Base-by-base conservation (phyloP, 1,284 basidiomycete species). In the Heterobasidion irregulare region DNA sequence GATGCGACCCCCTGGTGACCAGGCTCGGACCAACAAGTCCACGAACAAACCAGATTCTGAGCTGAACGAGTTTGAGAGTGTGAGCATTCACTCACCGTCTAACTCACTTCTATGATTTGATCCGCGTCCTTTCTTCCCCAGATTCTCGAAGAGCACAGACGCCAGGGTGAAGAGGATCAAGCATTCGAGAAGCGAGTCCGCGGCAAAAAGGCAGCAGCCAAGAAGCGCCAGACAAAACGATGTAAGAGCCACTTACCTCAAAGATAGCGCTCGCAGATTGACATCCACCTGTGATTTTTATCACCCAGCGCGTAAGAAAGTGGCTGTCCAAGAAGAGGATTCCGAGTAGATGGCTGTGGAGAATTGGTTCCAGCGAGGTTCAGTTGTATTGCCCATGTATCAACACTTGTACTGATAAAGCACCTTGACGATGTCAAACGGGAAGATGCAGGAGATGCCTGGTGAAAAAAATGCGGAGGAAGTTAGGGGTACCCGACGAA, bases 141-240 rank as follows among this genome's bases (percentile, higher is more conserved):
- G 86, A 92, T 94, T 41, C 76, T 99, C 7, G 84, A 90, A 26
- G 88, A 93, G 61, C 82, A 90, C 65, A 84, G 82, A 58, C 76
- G 79, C 2, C 92, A 96, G 71, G 96, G 95, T 2, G 84, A 88
- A 61, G 94, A 97, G 69, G 94, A 97, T 59, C 84, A 94, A 61
- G 94, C 85, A 32, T 78, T 98, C 46, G 90, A 93, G 72, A 89
- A 88, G 61, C 82, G 88, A 41, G 91, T 91, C 8, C 77, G 86
- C 63, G 83, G 83, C 59, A 90, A 90, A 75, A 91, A 89, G 61
- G 85, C 84, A 33, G 85, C 83, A 8, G 88, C 86, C 15, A 89
- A 86, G 73, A 87, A 86, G 63, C 78, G 82, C 41, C 75, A 76
- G 19, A 73, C 71, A 26, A 65, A 35, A 50, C 32, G 49, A 41